Evolutionary conservation across 2,329 filamentous ascomycete genomes (phyloP).

Genomic region (Aspergillus puulaauensis): DNA sequence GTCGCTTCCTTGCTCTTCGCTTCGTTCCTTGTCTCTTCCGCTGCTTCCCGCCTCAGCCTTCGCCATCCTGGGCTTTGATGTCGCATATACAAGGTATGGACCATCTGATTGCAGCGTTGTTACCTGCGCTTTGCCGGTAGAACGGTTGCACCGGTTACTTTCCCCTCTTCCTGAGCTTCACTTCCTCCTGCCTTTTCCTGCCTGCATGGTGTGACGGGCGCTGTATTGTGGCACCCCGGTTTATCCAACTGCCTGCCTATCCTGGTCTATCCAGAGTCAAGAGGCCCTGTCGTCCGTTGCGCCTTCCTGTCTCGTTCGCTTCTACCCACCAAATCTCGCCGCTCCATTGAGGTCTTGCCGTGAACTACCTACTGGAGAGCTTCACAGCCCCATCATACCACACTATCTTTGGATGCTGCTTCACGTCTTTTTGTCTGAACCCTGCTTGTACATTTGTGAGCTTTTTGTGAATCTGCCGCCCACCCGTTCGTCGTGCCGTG

Average conservation of each 20-base stretch:
- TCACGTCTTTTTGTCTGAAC: constrained; percentile 1
- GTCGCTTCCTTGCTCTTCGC: constrained; percentile 4
- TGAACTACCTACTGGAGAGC: not conserved
- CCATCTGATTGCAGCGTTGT: not conserved
- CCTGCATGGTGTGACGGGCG: constrained; percentile 2
- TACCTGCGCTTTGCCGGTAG: not conserved
- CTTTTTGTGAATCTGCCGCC: not conserved
- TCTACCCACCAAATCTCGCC: not conserved
- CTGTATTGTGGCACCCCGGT: not conserved
- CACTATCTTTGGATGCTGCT: not conserved
- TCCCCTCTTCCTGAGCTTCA: constrained; percentile 3
- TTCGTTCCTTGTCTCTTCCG: constrained; percentile 2
- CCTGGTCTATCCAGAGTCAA: not conserved
- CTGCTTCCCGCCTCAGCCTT: not conserved
- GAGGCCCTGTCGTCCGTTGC: not conserved
- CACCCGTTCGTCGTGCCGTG: not conserved
- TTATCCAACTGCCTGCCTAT: not conserved
- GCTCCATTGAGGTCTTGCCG: not conserved
- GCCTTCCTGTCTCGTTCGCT: constrained; percentile 1
- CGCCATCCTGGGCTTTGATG: constrained; percentile 15
- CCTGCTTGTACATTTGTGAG: constrained; percentile 4
- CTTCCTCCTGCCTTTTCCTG: not conserved
- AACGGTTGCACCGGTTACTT: constrained; percentile 6
- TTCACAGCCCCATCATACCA: not conserved
- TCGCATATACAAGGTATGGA: constrained; percentile 21